Percentiles rank a stretch among this genome's conserved stretches.
Conservation (phyloP, 306 rosid genomes). For the Cicer chorassanicum region DNA sequence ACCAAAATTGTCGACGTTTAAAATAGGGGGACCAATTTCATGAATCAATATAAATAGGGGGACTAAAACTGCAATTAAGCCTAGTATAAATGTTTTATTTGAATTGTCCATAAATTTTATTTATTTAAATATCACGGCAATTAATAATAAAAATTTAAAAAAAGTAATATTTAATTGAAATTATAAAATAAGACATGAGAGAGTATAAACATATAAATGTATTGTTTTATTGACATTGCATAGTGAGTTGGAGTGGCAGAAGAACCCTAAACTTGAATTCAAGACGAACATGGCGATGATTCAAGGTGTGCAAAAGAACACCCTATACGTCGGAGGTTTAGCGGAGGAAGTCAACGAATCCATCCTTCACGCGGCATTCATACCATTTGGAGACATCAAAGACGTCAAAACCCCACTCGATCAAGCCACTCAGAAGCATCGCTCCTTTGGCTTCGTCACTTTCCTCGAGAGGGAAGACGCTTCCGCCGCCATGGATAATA, state of each 20-base stretch:
- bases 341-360: conserved; percentile 94
- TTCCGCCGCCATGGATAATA: conserved; percentile 91
- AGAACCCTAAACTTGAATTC: conserved; percentile 2
- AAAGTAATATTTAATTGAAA: too few relatives aligned
- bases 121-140: too few relatives aligned
- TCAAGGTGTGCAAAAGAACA: conserved; percentile 93
- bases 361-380: conserved; percentile 84
- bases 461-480: conserved; percentile 93
- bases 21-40: too few relatives aligned
- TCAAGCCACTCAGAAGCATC: conserved; percentile 97
- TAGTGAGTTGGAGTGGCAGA: background rate
- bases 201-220: too few relatives aligned
- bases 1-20: too few relatives aligned
- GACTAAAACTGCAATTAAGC: too few relatives aligned
- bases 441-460: conserved; percentile 95
- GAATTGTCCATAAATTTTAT: too few relatives aligned
- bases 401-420: conserved; percentile 94
- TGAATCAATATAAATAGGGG: too few relatives aligned
- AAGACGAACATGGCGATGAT: conserved; percentile 63
- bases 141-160: too few relatives aligned
- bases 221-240: background rate
- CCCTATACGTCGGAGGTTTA: conserved; percentile 85
- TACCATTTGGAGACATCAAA: conserved; percentile 92
- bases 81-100: too few relatives aligned
- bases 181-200: too few relatives aligned